phyloP scores from a whole-genome alignment of 73 alveolate genomes.

The Paramecium biaurelia region DNA sequence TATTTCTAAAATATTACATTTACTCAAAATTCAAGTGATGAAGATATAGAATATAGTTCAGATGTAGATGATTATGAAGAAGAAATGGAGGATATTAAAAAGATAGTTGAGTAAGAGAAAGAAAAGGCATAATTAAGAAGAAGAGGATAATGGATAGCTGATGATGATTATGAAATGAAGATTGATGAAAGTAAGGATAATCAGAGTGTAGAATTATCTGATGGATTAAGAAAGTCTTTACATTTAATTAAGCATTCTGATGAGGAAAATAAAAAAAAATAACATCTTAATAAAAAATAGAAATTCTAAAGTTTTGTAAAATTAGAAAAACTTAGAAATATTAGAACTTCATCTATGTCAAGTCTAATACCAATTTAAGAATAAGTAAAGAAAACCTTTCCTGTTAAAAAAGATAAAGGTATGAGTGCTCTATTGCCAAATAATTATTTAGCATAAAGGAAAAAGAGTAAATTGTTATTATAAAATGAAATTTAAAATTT shows the following conservation, averaged over 20 bases:
- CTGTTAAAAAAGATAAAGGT: not conserved
- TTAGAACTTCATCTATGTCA: constrained; percentile 20
- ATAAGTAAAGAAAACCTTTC: not conserved
- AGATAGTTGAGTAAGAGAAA: constrained; percentile 9
- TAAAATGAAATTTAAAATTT: not conserved
- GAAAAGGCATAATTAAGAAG: not conserved
- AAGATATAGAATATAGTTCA: constrained; percentile 28
- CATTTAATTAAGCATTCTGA: not conserved
- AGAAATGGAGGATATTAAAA: constrained; percentile 25
- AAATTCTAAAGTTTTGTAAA: not conserved
- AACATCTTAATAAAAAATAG: not conserved
- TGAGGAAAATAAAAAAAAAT: not conserved
- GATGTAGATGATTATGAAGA: constrained; percentile 19
- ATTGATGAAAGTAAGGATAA: not conserved
- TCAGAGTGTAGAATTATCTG: not conserved
- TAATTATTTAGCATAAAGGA: not conserved
- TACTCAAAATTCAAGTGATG: constrained; percentile 21
- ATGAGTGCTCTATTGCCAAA: not conserved
- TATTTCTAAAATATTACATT: not conserved
- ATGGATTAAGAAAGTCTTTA: not conserved
- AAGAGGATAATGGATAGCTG: not conserved
- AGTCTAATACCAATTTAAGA: not conserved
- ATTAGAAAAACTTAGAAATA: not conserved
- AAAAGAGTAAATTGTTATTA: not conserved
- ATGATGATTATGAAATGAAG: not conserved